Conservation (phyloP, 768 basidiomycete genomes). For the Hypsizygus marmoreus region DNA sequence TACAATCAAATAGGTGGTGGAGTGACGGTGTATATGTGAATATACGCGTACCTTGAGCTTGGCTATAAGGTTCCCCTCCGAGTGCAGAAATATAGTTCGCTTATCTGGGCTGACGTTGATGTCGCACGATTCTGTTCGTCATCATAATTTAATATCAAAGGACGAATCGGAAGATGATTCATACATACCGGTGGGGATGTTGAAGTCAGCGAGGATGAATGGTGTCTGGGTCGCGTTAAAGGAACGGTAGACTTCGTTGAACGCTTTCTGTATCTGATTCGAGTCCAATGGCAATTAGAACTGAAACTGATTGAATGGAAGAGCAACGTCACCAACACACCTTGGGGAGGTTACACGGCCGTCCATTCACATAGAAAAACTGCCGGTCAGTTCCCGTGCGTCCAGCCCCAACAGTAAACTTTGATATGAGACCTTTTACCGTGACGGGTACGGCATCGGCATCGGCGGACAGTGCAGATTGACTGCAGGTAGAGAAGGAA, state of each 20-base stretch:
- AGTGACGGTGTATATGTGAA: too few relatives aligned
- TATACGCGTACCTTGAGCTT: conserved; percentile 80
- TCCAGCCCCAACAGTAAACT: conserved; percentile 74
- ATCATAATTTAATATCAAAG: conserved; percentile 2
- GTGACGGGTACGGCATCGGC: conserved; percentile 39
- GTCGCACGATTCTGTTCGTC: conserved; percentile 68
- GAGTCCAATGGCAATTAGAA: too few relatives aligned
- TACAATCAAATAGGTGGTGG: neutral
- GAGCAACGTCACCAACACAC: conserved; percentile 32
- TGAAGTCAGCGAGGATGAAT: conserved; percentile 81
- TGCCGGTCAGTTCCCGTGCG: conserved; percentile 83
- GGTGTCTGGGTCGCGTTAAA: conserved; percentile 77
- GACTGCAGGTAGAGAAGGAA: conserved; percentile 4
- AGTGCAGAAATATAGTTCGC: conserved; percentile 89
- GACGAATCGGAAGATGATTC: neutral
- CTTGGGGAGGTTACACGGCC: conserved; percentile 82
- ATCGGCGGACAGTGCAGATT: conserved; percentile 2
- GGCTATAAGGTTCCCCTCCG: conserved; percentile 76
- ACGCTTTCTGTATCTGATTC: conserved; percentile 74
- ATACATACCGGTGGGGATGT: conserved; percentile 72
- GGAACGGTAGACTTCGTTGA: conserved; percentile 90
- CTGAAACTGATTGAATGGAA: too few relatives aligned
- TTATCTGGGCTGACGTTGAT: conserved; percentile 98
- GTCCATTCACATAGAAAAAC: conserved; percentile 89
- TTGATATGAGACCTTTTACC: conserved; percentile 80